Evolutionary conservation across 2,329 filamentous ascomycete species (phyloP).

Genomic region (Thielaviopsis punctulata): DNA sequence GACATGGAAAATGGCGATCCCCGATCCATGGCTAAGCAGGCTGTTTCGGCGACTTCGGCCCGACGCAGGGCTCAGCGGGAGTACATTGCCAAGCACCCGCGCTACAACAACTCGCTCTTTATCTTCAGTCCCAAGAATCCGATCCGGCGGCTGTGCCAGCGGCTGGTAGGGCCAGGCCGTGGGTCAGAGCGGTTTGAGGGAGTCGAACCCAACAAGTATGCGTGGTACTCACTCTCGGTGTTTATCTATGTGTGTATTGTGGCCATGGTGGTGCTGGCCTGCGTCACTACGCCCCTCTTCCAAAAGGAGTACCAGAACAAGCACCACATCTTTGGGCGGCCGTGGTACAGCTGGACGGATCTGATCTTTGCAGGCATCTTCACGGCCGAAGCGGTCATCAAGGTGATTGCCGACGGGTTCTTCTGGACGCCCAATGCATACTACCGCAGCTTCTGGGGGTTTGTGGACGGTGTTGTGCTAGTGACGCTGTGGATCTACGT

Average conservation of each 20-base stretch:
- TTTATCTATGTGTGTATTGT: conserved; percentile 90
- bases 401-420: conserved; percentile 86
- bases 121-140: conserved; percentile 66
- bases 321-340: conserved; percentile 22
- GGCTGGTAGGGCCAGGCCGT: conserved; percentile 77
- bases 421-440: conserved; percentile 97
- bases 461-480: conserved; percentile 83
- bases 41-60: conserved; percentile 64
- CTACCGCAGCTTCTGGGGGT: conserved; percentile 88
- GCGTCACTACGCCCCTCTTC: conserved; percentile 83
- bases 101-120: conserved; percentile 83
- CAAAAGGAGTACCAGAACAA: conserved; percentile 68
- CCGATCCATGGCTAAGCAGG: conserved; percentile 75
- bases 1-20: conserved; percentile 47
- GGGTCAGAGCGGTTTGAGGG: conserved; percentile 79
- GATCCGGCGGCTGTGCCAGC: conserved; percentile 68
- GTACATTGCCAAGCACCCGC: conserved; percentile 71
- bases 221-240: conserved; percentile 88
- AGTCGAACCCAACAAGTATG: conserved; percentile 67
- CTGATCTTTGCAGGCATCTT: conserved; percentile 79
- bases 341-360: conserved; percentile 91
- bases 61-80: conserved; percentile 80
- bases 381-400: conserved; percentile 71
- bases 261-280: conserved; percentile 93
- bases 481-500: conserved; percentile 94